phyloP scores from a whole-genome alignment of 495 filamentous ascomycete genomes.

The Neurospora tetraspora region DNA sequence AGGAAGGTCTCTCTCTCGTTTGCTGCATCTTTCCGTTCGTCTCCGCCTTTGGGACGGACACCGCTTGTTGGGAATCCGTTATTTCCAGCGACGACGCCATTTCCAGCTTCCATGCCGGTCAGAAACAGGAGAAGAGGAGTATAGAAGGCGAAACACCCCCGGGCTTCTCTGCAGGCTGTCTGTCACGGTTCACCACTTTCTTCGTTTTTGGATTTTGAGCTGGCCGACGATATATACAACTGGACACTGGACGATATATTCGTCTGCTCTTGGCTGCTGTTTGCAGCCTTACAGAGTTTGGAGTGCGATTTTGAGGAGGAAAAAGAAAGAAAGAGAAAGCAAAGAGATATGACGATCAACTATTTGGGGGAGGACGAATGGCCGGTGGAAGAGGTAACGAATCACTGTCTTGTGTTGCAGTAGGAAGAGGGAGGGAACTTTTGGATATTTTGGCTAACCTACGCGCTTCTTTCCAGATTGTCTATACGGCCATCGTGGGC shows the following conservation, averaged over 20 bases:
- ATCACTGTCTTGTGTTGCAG: no score
- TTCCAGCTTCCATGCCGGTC: not conserved
- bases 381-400: conserved; percentile 52
- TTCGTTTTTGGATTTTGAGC: not conserved
- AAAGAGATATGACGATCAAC: conserved; percentile 19
- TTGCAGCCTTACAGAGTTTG: not conserved
- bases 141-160: not conserved
- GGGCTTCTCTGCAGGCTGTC: not conserved
- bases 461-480: conserved; percentile 21
- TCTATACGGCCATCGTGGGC: conserved; percentile 76
- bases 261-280: not conserved
- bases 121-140: not conserved
- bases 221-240: not conserved
- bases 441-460: conserved; percentile 1
- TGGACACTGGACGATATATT: not conserved
- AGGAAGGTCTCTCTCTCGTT: not conserved
- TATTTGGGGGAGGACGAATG: conserved; percentile 24
- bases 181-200: not conserved
- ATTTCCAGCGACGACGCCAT: not conserved
- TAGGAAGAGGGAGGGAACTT: no score
- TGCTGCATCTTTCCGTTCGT: not conserved
- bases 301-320: no score
- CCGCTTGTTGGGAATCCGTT: not conserved
- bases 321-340: conserved; percentile 25
- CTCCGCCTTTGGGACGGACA: not conserved